Percentiles rank a stretch among this genome's conserved stretches.
phyloP scores from a whole-genome alignment of 768 basidiomycete genomes.

The Psilocybe cubensis region DNA sequence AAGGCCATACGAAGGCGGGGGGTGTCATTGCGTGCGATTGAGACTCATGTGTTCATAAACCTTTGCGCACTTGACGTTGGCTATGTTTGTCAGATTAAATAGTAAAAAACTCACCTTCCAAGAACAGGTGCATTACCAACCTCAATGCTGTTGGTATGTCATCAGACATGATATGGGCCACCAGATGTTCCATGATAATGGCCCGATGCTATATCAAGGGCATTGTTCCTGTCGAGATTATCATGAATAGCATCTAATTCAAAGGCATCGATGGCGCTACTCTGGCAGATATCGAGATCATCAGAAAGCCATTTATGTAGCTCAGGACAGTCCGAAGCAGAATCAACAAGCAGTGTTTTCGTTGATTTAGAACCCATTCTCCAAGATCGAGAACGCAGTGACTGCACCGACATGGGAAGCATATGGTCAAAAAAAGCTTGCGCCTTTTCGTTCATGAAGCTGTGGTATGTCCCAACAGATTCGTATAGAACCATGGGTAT shows the following conservation, averaged over 20 bases:
- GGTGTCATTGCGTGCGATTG: not conserved
- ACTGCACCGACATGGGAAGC: conserved; percentile 9
- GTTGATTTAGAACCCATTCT: conserved; percentile 4
- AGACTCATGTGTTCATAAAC: not conserved
- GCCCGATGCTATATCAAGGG: not conserved
- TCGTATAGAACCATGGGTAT: conserved; percentile 55
- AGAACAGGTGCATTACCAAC: not conserved
- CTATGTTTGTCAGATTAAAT: not conserved
- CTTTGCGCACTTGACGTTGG: not conserved
- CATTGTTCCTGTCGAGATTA: conserved; percentile 6
- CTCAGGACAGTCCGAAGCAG: conserved; percentile 27
- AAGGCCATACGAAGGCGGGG: not conserved
- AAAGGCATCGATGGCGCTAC: conserved; percentile 6
- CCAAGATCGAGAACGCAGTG: conserved; percentile 10
- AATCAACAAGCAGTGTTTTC: conserved; percentile 11
- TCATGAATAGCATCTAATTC: conserved; percentile 15
- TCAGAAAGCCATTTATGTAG: conserved; percentile 35
- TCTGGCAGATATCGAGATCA: conserved; percentile 23
- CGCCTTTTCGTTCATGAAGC: conserved; percentile 52
- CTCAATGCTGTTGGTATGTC: not conserved
- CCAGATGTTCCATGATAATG: not conserved
- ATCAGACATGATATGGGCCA: not conserved
- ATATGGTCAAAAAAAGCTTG: conserved; percentile 52
- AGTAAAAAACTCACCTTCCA: not conserved
- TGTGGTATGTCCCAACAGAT: conserved; percentile 53